Conservation (phyloP, 139 green algal genomes). For the Micractinium conductrix region DNA sequence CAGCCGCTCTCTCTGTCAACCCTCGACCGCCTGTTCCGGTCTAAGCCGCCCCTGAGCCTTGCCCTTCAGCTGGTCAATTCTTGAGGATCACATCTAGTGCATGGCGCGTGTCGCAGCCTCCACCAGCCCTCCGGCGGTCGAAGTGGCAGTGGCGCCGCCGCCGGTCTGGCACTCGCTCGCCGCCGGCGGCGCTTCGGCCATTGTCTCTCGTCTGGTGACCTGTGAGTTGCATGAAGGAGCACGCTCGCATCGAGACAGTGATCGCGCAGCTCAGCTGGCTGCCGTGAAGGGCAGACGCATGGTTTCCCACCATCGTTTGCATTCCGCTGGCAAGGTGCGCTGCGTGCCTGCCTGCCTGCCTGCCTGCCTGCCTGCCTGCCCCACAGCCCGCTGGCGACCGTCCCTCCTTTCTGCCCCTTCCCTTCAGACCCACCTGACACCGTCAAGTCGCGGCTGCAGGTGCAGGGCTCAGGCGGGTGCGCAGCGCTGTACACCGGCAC, state of each 20-base stretch:
- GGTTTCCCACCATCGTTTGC: too few species aligned
- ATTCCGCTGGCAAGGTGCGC: too few species aligned
- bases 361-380: too few species aligned
- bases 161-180: slow-evolving; percentile 53
- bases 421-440: slow-evolving; percentile 76
- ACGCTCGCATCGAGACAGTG: neutral
- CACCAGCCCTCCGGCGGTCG: neutral
- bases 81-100: too few species aligned
- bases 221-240: slow-evolving; percentile 35
- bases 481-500: slow-evolving; percentile 11
- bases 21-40: too few species aligned
- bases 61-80: too few species aligned
- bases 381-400: neutral
- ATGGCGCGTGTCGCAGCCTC: too few species aligned
- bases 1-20: too few species aligned
- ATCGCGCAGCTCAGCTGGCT: too few species aligned
- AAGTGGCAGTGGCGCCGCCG: neutral
- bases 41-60: too few species aligned
- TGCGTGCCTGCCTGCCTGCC: too few species aligned
- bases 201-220: slow-evolving; percentile 53
- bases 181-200: slow-evolving; percentile 49
- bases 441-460: slow-evolving; percentile 76
- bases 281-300: too few species aligned
- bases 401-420: neutral
- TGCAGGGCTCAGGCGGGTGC: slow-evolving; percentile 50